phyloP scores from a whole-genome alignment of 306 rosid species.

The Cicer cuneatum region DNA sequence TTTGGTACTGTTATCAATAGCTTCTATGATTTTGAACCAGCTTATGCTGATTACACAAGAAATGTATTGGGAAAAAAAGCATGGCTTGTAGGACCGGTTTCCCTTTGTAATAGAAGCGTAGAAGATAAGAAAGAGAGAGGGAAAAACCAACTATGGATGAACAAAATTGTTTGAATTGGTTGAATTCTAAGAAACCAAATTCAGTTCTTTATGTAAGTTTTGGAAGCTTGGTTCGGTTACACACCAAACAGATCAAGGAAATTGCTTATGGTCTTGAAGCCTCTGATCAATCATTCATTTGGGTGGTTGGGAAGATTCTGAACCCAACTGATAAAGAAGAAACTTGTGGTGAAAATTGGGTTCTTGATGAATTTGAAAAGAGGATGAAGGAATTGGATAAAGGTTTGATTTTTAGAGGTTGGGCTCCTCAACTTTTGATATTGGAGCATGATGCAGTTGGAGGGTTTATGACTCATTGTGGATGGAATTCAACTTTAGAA shows the following conservation, averaged over 20 bases:
- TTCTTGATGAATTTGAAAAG: conserved; percentile 57
- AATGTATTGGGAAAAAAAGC: conserved; percentile 46
- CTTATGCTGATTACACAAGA: conserved; percentile 52
- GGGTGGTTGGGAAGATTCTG: conserved; percentile 64
- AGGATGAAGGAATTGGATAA: conserved; percentile 50
- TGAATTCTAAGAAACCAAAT: conserved; percentile 56
- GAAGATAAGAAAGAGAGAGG: conserved; percentile 59
- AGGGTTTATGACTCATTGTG: conserved; percentile 79
- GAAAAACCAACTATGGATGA: conserved; percentile 54
- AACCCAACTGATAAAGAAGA: conserved; percentile 12
- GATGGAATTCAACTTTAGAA: conserved; percentile 82
- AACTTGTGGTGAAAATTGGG: conserved; percentile 22
- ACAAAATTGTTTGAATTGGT: conserved; percentile 55
- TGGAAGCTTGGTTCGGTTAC: conserved; percentile 57
- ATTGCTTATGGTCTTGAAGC: conserved; percentile 69
- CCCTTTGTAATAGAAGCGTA: conserved; percentile 53
- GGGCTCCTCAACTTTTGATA: conserved; percentile 75
- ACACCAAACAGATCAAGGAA: conserved; percentile 53
- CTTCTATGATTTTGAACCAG: conserved; percentile 60
- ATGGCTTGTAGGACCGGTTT: conserved; percentile 72
- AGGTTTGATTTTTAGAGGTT: conserved; percentile 69
- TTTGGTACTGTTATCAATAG: conserved; percentile 61
- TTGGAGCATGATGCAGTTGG: conserved; percentile 61
- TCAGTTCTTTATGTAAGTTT: conserved; percentile 68
- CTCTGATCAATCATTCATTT: conserved; percentile 57